Base-by-base conservation (phyloP, 1,284 basidiomycete species). In the Volvariella volvacea region DNA sequence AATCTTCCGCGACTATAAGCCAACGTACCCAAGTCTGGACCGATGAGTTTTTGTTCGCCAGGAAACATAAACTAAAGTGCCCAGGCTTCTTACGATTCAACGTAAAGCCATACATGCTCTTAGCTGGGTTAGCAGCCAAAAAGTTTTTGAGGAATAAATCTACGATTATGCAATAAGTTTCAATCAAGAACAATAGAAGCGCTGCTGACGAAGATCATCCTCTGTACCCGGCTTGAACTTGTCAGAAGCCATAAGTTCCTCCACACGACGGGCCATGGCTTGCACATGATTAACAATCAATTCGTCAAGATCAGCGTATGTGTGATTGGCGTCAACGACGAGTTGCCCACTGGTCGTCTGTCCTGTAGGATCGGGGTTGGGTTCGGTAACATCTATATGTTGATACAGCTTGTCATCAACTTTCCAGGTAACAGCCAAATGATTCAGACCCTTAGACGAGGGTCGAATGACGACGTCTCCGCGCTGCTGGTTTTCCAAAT, bases 361-460 rank as follows among this genome's bases (percentile, higher is more conserved):
- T 30, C 82, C 80, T 30, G 73, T 80, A 14, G 75, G 76, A 54
- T 86, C 80, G 10, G 74, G 74, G 51, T 92, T 90, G 14, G 85
- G 79, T 63, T 99, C 96, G 21, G 85, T 83, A 4, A 99, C 93
- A 62, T 99, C 93, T 50, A 99, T 90, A 61, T 99, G 97, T 62
- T 99, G 96, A 66, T 90, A 99, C 16, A 99, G 73, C 50, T 87
- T 90, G 48, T 97, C 90, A 54, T 96, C 95, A 8, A 99, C 94
- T 67, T 99, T 99, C 96, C 96, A 99, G 0, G 96, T 99, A 10
- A 99, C 89, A 28, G 96, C 96, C 30, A 99, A 74, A 65, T 99
- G 96, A 58, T 97, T 83, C 32, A 76, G 68, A 4, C 95, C 95
- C 63, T 95, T 94, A 2, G 94, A 98, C 22, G 92, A 96, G 0